Evolutionary conservation across 768 basidiomycete genomes (phyloP), one percentile per base, ranked within the genome.

Genomic region (Mycena leptocephala): DNA sequence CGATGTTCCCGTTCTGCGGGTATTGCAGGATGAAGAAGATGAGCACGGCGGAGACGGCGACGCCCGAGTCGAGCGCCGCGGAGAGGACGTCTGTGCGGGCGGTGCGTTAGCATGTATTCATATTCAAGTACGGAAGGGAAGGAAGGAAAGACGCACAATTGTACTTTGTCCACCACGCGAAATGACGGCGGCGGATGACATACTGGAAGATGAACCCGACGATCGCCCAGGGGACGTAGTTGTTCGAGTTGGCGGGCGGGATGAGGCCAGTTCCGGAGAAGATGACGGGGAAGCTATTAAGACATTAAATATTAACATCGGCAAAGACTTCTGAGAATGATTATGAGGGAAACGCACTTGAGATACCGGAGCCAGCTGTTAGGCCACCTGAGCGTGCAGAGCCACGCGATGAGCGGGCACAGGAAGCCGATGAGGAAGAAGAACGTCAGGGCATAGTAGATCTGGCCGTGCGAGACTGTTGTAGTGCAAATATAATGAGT

Each of bases 371-470:
- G 79, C 79, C 87, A 90, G 80, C 89, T 88, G 72, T 93, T 90
- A 26, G 95, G 94, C 86, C 89, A 96, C 80, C 87, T 90, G 79
- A 87, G 84, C 65, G 88, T 85, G 71, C 93, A 79, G 75, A 92
- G 75, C 80, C 89, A 95, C 46, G 89, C 87, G 59, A 90, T 67
- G 70, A 89, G 35, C 0, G 95, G 95, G 65, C 90, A 88, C 63
- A 93, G 13, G 62, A 92, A 89, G 22, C 96, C 96, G 70, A 94
- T 81, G 72, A 95, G 89, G 94, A 97, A 97, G 86, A 95, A 96
- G 82, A 92, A 92, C 3, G 89, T 80, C n/a, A 96, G 88, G 11
- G 86, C 86, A 72, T 89, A 89, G 83, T 93, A 94, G 22, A 92
- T 85, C 80, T 91, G 90, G 16, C 94, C 94, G 22, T 85, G 59